These are phyloP conservation scores for Eucalyptus marginata DNA, from an alignment of 345 rosid genomes.

Conservation along the genomic window DNA sequence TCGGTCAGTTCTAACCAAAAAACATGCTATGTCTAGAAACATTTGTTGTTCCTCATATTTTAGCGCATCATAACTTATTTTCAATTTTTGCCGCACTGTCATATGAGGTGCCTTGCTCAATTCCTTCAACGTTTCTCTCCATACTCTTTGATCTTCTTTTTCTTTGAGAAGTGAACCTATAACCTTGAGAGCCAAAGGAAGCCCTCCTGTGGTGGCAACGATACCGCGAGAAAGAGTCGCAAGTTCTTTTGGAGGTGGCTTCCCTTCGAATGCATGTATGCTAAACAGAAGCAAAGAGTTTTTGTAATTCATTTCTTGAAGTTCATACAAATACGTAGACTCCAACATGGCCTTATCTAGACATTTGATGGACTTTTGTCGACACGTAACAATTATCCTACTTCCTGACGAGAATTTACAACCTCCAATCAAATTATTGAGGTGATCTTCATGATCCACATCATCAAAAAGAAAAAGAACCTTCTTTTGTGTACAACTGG, in stretches of 20 bases:
- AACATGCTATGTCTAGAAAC: no score
- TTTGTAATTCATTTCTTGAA: fast-evolving
- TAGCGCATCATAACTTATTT: fast-evolving
- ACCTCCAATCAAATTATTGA: fast-evolving
- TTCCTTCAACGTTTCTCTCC: fast-evolving
- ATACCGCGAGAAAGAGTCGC: fast-evolving
- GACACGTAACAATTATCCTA: background rate
- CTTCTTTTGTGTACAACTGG: fast-evolving
- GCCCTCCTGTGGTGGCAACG: background rate
- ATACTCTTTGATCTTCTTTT: fast-evolving
- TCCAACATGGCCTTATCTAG: background rate
- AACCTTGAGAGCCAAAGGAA: fast-evolving
- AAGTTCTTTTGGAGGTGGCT: fast-evolving
- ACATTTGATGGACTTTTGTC: no score
- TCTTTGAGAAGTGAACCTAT: background rate
- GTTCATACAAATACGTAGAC: fast-evolving
- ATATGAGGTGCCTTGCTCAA: fast-evolving
- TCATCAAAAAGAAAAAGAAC: background rate
- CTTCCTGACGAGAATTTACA: fast-evolving
- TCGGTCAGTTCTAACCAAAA: no score
- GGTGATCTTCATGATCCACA: fast-evolving
- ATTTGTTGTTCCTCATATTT: no score
- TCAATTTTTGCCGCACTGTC: fast-evolving
- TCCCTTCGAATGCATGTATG: fast-evolving
- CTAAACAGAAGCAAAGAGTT: background rate